These are phyloP conservation scores for Breynia disticha DNA, from an alignment of 441 rosid genomes.

Conservation along the genomic window DNA sequence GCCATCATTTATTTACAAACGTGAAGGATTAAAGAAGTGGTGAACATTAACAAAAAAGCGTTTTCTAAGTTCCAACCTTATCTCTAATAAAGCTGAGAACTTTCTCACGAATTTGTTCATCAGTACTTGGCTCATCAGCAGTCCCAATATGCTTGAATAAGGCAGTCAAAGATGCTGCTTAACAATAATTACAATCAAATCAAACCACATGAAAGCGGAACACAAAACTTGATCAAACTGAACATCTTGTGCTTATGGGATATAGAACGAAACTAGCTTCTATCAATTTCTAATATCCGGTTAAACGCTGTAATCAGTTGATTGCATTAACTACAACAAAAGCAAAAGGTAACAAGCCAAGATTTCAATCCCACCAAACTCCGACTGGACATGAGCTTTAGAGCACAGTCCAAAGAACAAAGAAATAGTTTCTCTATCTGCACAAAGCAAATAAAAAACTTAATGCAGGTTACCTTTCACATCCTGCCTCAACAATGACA, in stretches of 20 bases:
- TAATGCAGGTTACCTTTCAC: constrained; percentile 56
- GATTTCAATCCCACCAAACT: not conserved
- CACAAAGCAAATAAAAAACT: not conserved
- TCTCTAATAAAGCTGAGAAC: constrained; percentile 77
- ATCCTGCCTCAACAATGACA: constrained; percentile 93
- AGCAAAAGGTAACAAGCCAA: not conserved
- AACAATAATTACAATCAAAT: constrained; percentile 8
- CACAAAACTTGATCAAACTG: not conserved
- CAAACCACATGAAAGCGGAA: not conserved
- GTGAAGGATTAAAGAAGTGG: not conserved
- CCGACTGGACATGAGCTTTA: not conserved
- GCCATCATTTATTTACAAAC: constrained; percentile 9
- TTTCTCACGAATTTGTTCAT: constrained; percentile 72
- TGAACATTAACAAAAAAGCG: not conserved
- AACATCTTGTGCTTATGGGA: not conserved
- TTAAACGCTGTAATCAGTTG: not conserved
- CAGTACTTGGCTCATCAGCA: constrained; percentile 63
- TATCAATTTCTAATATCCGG: not conserved
- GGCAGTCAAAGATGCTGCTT: constrained; percentile 72
- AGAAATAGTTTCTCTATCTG: not conserved
- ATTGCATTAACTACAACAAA: not conserved
- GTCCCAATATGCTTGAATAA: constrained; percentile 73
- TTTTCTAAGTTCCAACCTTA: constrained; percentile 71
- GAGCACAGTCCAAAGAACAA: not conserved
- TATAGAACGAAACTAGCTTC: not conserved